Percentiles rank a stretch among this genome's conserved stretches.
These are phyloP conservation scores for Butyriboletus loyo DNA, from an alignment of 768 basidiomycete species.

Conservation along the genomic window DNA sequence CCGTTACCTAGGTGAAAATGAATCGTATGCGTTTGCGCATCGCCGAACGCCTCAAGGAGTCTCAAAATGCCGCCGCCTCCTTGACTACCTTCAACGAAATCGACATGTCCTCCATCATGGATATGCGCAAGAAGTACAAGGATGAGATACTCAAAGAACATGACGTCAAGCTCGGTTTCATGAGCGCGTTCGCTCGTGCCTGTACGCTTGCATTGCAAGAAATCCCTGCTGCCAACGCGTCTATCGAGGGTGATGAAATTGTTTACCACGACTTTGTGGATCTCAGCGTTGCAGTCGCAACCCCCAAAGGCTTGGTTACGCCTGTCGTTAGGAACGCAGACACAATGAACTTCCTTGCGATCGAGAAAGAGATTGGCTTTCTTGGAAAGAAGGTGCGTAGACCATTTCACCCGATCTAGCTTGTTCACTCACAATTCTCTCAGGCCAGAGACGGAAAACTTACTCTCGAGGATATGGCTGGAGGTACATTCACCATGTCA, in stretches of 20 bases:
- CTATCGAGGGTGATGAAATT: conserved; percentile 91
- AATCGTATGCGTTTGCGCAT: conserved; percentile 97
- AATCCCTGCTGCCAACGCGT: conserved; percentile 91
- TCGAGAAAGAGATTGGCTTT: conserved; percentile 89
- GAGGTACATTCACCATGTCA: conserved; percentile 98
- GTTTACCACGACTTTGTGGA: conserved; percentile 93
- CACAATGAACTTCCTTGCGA: conserved; percentile 78
- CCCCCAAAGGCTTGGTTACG: conserved; percentile 95
- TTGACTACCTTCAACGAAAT: conserved; percentile 99
- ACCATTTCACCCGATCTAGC: background rate
- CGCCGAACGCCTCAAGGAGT: conserved; percentile 95
- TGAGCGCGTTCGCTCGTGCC: conserved; percentile 95
- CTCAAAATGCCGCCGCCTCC: conserved; percentile 94
- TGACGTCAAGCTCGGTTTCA: conserved; percentile 96
- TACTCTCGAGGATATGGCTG: conserved; percentile 97
- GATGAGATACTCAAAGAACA: conserved; percentile 85
- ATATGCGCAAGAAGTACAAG: conserved; percentile 93
- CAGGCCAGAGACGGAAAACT: conserved; percentile 90
- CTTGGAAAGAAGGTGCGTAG: conserved; percentile 79
- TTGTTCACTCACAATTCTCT: conserved; percentile 6
- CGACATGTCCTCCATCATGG: conserved; percentile 95
- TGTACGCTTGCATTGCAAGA: conserved; percentile 81
- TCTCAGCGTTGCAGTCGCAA: conserved; percentile 93
- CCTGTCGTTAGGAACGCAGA: conserved; percentile 94
- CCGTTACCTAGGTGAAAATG: conserved; percentile 80